Base-by-base conservation (phyloP, 177 flowering plant species). In the Vitis hybrid region DNA sequence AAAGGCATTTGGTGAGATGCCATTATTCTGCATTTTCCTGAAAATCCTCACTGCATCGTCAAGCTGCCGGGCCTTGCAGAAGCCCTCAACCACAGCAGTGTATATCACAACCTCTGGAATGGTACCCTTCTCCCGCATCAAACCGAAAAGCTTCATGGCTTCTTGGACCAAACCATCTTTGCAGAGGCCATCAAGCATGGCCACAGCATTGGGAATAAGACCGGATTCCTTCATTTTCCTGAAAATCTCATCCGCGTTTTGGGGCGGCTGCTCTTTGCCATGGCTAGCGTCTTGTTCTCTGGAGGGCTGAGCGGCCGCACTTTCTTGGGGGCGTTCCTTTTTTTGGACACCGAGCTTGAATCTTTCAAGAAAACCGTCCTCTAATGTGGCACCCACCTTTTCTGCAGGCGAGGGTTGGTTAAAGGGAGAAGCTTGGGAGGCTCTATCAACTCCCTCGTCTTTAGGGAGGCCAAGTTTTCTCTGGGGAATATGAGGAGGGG, bases 151-250 rank as follows among this genome's bases (percentile, higher is more conserved):
- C 77, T 91, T 90, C 98, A 95, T 87, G 1, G 99, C 97, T 65
- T 93, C 98, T 19, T 87, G 90, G 16, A 95, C 80, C 58, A 93
- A 78, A 19, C 99, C 97, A 68, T 91, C 98, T 66, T 91, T 91
- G 74, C 99, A 93, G 55, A 93, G 90, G 8, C 98, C 98, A 69
- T 95, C 97, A 18, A 95, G 97, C 99, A 95, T 95, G 12, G 98
- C 92, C 21, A 95, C 99, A 0, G 99, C 97, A 77, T 87, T 95
- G 0, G 99, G 97, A 18, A 95, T 88, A 12, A 95, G 81, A 7
- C 98, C 97, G 0, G 78, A 87, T 69, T 92, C 89, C 82, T 92
- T 94, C 94, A 94, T 90, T 50, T 87, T 87, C 85, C 72, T 86
- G 78, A 94, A 94, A 26, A 94, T 89, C 72, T 84, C 91, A 60